A percentile compares a stretch with the other conserved stretches of the same genome.
Evolutionary conservation across 179 eudicot species (phyloP).

Genomic region (Carnegiea gigantea): DNA sequence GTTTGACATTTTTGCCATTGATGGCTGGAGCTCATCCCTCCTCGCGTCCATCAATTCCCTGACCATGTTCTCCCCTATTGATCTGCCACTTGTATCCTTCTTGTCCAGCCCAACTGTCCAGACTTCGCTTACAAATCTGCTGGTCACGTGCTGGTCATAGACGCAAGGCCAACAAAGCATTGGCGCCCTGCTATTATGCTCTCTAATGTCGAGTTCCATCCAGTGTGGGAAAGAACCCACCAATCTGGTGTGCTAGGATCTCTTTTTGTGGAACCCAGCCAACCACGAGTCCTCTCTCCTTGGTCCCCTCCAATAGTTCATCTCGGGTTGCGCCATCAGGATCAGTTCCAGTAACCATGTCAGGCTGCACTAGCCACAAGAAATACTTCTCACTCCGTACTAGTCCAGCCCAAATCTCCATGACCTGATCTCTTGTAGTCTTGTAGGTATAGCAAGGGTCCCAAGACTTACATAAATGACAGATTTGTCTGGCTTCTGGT

Average conservation of each 20-base stretch:
- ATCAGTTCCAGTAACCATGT: constrained; percentile 21
- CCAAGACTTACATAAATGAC: constrained; percentile 58
- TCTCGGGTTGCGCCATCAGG: constrained; percentile 23
- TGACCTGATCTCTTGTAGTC: constrained; percentile 30
- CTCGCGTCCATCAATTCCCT: constrained; percentile 38
- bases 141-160: constrained; percentile 51
- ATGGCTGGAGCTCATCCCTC: constrained; percentile 23
- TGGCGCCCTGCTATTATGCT: constrained; percentile 52
- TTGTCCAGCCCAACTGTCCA: constrained; percentile 61
- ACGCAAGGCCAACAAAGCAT: constrained; percentile 61
- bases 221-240: constrained; percentile 58
- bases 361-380: constrained; percentile 54
- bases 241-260: constrained; percentile 46
- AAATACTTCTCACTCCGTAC: constrained; percentile 46
- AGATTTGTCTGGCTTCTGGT: constrained; percentile 43
- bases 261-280: constrained; percentile 62
- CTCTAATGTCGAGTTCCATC: constrained; percentile 66
- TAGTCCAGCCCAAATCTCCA: constrained; percentile 58
- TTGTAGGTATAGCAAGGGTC: constrained; percentile 33
- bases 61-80: constrained; percentile 38
- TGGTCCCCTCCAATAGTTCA: constrained; percentile 37
- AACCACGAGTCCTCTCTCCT: constrained; percentile 46
- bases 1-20: constrained; percentile 24
- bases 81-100: constrained; percentile 59
- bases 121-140: constrained; percentile 43